phyloP scores from a whole-genome alignment of 371 early-diverging fungal species.

The Mortierella sp. region DNA sequence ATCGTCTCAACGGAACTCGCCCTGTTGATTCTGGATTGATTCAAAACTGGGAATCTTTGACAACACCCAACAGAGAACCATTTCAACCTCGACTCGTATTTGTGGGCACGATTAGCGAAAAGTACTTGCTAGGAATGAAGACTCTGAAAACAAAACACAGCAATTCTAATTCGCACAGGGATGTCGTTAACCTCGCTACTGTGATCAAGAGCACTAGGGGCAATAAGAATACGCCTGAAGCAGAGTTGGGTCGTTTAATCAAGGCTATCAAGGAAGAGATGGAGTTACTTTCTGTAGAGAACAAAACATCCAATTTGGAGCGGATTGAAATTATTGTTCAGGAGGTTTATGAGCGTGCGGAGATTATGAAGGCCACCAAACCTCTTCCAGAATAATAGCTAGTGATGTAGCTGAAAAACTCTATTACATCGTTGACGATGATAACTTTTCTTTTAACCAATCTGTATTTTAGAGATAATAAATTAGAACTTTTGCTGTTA shows the following conservation, averaged over 20 bases:
- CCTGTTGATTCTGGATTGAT: constrained; percentile 32
- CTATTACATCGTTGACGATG: neutral
- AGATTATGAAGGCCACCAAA: constrained; percentile 13
- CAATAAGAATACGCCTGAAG: constrained; percentile 18
- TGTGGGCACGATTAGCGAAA: constrained; percentile 46
- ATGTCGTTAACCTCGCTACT: constrained; percentile 24
- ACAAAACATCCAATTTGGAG: constrained; percentile 24
- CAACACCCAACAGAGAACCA: neutral
- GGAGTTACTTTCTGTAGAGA: constrained; percentile 37
- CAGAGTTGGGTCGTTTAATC: constrained; percentile 24
- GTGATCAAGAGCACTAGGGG: constrained; percentile 25
- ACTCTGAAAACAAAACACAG: neutral
- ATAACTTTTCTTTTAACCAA: neutral
- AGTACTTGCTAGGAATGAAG: constrained; percentile 37
- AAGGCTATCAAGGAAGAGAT: constrained; percentile 36
- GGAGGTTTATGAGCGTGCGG: constrained; percentile 33
- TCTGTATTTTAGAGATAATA: too few species aligned
- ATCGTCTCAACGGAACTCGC: constrained; percentile 37
- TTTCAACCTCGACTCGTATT: constrained; percentile 24
- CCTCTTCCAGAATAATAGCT: too few species aligned
- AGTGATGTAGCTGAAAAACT: neutral
- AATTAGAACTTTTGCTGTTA: too few species aligned
- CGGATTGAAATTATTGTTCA: constrained; percentile 40
- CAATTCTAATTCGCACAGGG: neutral
- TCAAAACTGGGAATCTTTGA: constrained; percentile 21